phyloP scores from a whole-genome alignment of 176 grass and related monocot species.

The Oryza glaberrima region DNA sequence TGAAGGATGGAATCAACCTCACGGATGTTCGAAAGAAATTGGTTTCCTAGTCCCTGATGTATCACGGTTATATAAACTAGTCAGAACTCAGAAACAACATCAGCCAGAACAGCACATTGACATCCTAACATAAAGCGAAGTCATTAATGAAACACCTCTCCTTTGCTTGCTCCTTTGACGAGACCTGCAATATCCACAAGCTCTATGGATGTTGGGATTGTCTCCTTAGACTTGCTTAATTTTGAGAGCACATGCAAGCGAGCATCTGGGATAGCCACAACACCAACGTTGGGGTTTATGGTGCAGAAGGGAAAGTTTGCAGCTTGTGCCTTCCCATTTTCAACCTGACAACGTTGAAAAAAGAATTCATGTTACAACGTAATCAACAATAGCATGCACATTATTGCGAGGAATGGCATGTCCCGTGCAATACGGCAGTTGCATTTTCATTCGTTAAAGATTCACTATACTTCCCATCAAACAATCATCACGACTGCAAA shows the following conservation, averaged over 20 bases:
- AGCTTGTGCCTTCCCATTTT: slow-evolving; percentile 96
- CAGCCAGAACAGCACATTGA: background rate
- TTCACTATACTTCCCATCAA: background rate
- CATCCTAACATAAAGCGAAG: slow-evolving; percentile 2
- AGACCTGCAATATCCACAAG: slow-evolving; percentile 99
- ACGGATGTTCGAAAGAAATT: slow-evolving; percentile 98
- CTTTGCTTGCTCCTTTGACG: slow-evolving; percentile 98
- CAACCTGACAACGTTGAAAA: slow-evolving; percentile 59
- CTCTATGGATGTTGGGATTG: slow-evolving; percentile 80
- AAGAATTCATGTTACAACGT: background rate
- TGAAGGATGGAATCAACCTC: slow-evolving; percentile 99
- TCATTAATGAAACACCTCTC: slow-evolving; percentile 64
- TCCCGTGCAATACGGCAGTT: background rate
- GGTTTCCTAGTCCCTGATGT: slow-evolving; percentile 88
- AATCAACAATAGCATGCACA: background rate
- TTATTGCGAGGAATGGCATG: background rate
- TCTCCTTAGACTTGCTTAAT: slow-evolving; percentile 86
- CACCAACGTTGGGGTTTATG: slow-evolving; percentile 87
- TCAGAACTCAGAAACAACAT: background rate
- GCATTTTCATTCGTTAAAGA: background rate
- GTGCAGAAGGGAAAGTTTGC: slow-evolving; percentile 98
- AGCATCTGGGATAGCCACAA: slow-evolving; percentile 81
- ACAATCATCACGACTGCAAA: background rate
- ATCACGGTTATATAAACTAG: background rate
- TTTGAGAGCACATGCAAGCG: slow-evolving; percentile 77